phyloP scores from a whole-genome alignment of 2,329 filamentous ascomycete genomes.

The Trichoderma simmonsii region DNA sequence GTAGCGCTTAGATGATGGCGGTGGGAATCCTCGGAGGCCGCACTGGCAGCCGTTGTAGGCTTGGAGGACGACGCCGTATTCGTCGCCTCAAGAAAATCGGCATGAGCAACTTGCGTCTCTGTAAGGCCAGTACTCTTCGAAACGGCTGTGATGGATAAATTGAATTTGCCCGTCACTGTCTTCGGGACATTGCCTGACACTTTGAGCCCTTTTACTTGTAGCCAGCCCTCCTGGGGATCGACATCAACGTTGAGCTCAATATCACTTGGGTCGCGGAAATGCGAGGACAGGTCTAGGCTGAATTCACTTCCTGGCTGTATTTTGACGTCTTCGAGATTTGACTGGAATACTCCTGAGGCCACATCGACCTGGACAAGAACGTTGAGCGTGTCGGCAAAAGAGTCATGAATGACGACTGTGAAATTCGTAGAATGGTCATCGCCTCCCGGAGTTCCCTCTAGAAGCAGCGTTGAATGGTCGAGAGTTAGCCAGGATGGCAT shows the following conservation, averaged over 20 bases:
- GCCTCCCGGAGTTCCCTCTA: conserved; percentile 64
- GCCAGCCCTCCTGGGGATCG: conserved; percentile 41
- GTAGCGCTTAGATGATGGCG: conserved; percentile 30
- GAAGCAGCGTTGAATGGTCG: conserved; percentile 56
- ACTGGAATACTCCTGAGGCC: conserved; percentile 39
- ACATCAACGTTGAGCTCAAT: conserved; percentile 37
- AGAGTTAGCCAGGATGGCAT: conserved; percentile 69
- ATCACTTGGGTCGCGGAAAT: conserved; percentile 41
- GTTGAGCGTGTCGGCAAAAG: conserved; percentile 56
- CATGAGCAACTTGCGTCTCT: conserved; percentile 38
- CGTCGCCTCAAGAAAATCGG: conserved; percentile 34
- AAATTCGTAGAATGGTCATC: conserved; percentile 60
- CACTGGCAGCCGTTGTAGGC: conserved; percentile 22
- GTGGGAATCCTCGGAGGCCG: conserved; percentile 19
- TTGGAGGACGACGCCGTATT: conserved; percentile 25
- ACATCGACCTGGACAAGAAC: conserved; percentile 47
- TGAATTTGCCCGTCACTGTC: conserved; percentile 31
- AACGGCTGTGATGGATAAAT: conserved; percentile 32
- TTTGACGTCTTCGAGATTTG: conserved; percentile 39
- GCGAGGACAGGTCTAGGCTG: conserved; percentile 41
- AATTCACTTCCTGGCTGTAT: conserved; percentile 41
- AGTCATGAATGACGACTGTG: conserved; percentile 58
- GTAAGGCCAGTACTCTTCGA: conserved; percentile 34
- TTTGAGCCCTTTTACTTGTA: conserved; percentile 38
- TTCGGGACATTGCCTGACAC: conserved; percentile 42